These are phyloP conservation scores for Melocanna baccifera DNA, from an alignment of 176 grass and related monocot species.

Conservation along the genomic window DNA sequence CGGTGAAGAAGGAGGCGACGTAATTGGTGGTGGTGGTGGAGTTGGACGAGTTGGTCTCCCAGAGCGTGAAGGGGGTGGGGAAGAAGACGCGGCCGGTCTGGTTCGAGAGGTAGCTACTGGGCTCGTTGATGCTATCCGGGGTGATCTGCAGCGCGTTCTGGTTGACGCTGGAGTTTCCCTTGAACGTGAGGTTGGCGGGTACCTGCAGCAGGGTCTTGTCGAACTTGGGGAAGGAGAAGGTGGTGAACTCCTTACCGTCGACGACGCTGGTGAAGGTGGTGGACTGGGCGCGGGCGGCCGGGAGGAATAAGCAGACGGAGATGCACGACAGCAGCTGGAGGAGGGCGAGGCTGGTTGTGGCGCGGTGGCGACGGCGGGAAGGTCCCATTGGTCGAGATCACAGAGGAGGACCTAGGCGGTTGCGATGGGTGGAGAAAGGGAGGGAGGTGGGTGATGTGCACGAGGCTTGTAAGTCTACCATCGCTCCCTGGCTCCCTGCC, in stretches of 20 bases:
- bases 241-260: slow-evolving; percentile 1
- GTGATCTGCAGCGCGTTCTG: slow-evolving; percentile 71
- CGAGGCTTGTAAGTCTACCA: background rate
- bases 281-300: slow-evolving; percentile 14
- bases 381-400: background rate
- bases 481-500: background rate
- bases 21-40: background rate
- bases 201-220: rapidly evolving
- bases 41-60: slow-evolving; percentile 25
- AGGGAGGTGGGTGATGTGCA: background rate
- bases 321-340: slow-evolving; percentile 29
- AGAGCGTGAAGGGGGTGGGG: slow-evolving; percentile 35
- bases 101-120: background rate
- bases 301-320: slow-evolving; percentile 11
- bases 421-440: background rate
- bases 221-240: slow-evolving; percentile 54
- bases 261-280: background rate
- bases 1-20: slow-evolving; percentile 77
- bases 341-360: background rate
- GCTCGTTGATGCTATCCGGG: slow-evolving; percentile 15
- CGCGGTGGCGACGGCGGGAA: background rate
- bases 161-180: background rate
- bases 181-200: slow-evolving; percentile 26
- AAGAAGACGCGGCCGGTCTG: slow-evolving; percentile 56
- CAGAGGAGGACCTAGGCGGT: background rate